Base-by-base conservation (phyloP, 2,329 filamentous ascomycete genomes). In the Bipolaris zeicola region DNA sequence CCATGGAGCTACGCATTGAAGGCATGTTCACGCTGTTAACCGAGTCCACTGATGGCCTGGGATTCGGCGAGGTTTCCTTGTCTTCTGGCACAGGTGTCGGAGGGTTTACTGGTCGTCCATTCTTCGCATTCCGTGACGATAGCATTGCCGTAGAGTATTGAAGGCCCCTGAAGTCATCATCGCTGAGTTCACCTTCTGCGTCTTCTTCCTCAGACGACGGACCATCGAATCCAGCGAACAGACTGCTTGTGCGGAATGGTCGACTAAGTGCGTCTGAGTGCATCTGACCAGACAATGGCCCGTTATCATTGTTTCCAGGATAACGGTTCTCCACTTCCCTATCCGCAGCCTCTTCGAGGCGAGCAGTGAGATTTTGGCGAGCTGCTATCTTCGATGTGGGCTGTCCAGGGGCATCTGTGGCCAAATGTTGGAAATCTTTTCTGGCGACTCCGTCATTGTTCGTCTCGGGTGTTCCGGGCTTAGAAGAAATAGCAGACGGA, bases 151-250 rank as follows among this genome's bases (percentile, higher is more conserved):
- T 69, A 6, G 66, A 65, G 42, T 60, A 73, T 41, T 64, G 63
- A 8, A 57, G 64, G 20, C 58, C 55, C 55, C 83, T 81, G 72
- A 83, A 90, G 64, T 91, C 89, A 1, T 84, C 83, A 64, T 91
- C 89, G 65, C 72, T 77, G 2, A 72, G 80, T 52, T 90, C 88
- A 42, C 87, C 87, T 6, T 88, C 88, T 18, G 69, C 67, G 33
- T 82, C 80, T 55, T 82, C 81, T 53, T 78, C 76, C 36, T 76
- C 75, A 47, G 74, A 76, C 67, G 87, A 91, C 42, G 81, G 82
- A 11, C 85, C 86, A 44, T 94, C 90, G 64, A 96, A 95, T 0
- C 91, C 91, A 31, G 91, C 90, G 75, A 95, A 95, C n/a, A 96
- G 80, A 70, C 90, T 95, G 76, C 90, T 94, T 46, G 91, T 88